Evolutionary conservation across 768 basidiomycete genomes (phyloP).

Genomic region (Neoboletus magnificus): DNA sequence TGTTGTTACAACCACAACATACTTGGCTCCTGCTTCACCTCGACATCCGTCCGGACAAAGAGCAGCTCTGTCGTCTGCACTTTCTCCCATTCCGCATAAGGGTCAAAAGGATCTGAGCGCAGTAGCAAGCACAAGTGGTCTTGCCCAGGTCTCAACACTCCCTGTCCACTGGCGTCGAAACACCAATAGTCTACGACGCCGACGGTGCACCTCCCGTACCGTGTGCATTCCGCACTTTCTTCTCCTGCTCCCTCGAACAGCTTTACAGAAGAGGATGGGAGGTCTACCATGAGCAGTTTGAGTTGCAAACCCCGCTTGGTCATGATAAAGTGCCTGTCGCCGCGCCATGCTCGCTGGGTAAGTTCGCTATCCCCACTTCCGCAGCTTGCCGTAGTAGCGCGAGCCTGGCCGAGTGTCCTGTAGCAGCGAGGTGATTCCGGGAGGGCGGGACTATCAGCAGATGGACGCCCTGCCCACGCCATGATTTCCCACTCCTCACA

Average conservation of each 20-base stretch:
- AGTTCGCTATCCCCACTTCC: not conserved
- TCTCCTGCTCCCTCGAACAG: conserved; percentile 17
- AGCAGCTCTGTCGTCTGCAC: conserved; percentile 26
- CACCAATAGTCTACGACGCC: conserved; percentile 33
- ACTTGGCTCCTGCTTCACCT: conserved; percentile 14
- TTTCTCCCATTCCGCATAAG: conserved; percentile 27
- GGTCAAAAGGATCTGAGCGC: conserved; percentile 30
- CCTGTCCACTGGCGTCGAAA: conserved; percentile 27
- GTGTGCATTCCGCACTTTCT: conserved; percentile 10
- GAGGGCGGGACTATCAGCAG: conserved; percentile 28
- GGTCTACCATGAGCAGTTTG: conserved; percentile 20
- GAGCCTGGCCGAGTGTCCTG: conserved; percentile 14
- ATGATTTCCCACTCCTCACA: conserved; percentile 34
- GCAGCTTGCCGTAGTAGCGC: not conserved
- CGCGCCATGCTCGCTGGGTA: conserved; percentile 17
- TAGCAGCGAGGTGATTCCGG: conserved; percentile 33
- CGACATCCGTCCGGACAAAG: conserved; percentile 18
- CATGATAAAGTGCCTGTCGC: conserved; percentile 29
- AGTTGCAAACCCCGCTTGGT: conserved; percentile 33
- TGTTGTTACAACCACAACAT: conserved; percentile 24
- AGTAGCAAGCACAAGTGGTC: conserved; percentile 30
- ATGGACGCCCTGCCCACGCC: conserved; percentile 28
- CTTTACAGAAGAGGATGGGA: conserved; percentile 16
- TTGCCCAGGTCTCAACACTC: conserved; percentile 20
- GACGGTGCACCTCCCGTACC: conserved; percentile 20